Evolutionary conservation across 768 basidiomycete genomes (phyloP).

Genomic region (Cubamyces sp.): DNA sequence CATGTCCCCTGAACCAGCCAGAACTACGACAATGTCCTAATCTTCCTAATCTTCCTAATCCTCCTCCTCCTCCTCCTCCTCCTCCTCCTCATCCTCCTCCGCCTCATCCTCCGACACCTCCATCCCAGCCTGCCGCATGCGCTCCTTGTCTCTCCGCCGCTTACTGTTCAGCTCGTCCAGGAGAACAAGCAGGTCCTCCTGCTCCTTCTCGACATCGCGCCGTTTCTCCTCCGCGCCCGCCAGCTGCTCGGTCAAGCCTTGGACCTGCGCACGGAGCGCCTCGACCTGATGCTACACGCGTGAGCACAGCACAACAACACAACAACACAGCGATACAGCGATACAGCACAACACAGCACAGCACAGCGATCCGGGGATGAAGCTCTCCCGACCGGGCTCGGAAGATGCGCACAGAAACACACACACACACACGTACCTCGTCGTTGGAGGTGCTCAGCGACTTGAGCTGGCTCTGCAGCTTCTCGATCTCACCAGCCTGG

Average conservation of each 20-base stretch:
- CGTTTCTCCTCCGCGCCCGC: conserved; percentile 61
- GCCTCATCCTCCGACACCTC: conserved; percentile 95
- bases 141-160: conserved; percentile 79
- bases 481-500: conserved; percentile 81
- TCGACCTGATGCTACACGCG: conserved; percentile 40
- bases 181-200: conserved; percentile 92
- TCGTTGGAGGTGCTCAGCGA: conserved; percentile 40
- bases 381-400: too few relatives aligned
- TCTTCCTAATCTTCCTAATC: background rate
- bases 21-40: background rate
- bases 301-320: background rate
- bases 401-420: too few relatives aligned
- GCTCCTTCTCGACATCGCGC: conserved; percentile 91
- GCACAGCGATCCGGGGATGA: too few relatives aligned
- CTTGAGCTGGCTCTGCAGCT: conserved; percentile 63
- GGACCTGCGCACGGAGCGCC: conserved; percentile 51
- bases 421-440: conserved; percentile 32
- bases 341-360: too few relatives aligned
- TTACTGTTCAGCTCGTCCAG: conserved; percentile 91
- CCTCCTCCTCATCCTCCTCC: conserved; percentile 59
- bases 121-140: conserved; percentile 71
- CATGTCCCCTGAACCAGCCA: background rate
- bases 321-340: too few relatives aligned
- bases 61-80: conserved; percentile 21
- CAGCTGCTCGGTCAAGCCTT: conserved; percentile 51